Base-by-base conservation (phyloP, 768 basidiomycete species). In the Trametes cubensis region DNA sequence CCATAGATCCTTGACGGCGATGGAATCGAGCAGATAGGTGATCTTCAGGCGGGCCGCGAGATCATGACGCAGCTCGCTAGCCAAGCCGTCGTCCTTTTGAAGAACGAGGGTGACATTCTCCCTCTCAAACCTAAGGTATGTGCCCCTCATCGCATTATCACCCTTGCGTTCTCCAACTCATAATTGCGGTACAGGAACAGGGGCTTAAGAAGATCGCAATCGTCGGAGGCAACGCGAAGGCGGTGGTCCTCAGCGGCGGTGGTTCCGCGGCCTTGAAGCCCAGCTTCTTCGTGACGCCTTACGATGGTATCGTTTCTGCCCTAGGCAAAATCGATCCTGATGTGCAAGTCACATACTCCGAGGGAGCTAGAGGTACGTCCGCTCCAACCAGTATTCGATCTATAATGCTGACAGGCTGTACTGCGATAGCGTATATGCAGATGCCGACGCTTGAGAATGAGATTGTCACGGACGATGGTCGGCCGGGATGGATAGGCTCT, bases 261-360 rank as follows among this genome's bases (percentile, higher is more conserved):
- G 90, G 89, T 34, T 88, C 86, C 15, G 91, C 90, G 0, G 80
- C 83, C 3, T 77, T 93, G 42, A 87, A 90, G 67, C 79, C 90
- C 0, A 86, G 86, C 4, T 94, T 90, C 77, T 89, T 89, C 64
- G 74, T 89, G 49, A 85, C 84, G 6, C 92, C 93, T 0, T 92
- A 85, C 71, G 84, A 92, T 28, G 92, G 92, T 2, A 85, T 95
- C 34, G 79, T 82, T 18, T 78, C 81, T 15, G 87, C 84, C 0
- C 75, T 91, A 21, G 73, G 77, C 3, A 72, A 75, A 15, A 65
- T 73, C 30, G 76, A 77, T 14, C 41, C 62, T 4, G 75, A 77
- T 34, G 79, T 86, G 2, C 78, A 89, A 66, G 77, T 91, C 18
- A 80, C 81, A 0, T 90, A 86, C 66, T 80, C 81, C 55, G 88